Percentiles rank a stretch among this genome's conserved stretches.
Evolutionary conservation across 169 alveolate species (phyloP).

Genomic region (Eimeria tenella): DNA sequence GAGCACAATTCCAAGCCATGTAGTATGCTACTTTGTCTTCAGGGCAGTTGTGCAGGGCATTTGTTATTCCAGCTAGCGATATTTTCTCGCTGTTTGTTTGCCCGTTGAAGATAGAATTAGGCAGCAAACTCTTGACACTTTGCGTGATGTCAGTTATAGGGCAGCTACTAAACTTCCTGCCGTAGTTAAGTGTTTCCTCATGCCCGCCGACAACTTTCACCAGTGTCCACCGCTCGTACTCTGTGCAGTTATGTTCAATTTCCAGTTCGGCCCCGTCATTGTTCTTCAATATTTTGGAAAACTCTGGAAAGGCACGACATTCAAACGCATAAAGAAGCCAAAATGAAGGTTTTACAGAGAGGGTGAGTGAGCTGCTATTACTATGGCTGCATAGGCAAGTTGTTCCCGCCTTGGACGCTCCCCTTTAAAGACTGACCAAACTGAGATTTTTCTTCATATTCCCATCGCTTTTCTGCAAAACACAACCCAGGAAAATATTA

Average conservation of each 20-base stretch:
- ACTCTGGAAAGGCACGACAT: not conserved
- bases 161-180: constrained; percentile 12
- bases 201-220: constrained; percentile 34
- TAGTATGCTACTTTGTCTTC: not conserved
- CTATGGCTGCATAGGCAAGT: not conserved
- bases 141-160: not conserved
- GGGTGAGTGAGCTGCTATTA: not conserved
- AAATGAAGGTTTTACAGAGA: not conserved
- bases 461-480: constrained; percentile 41
- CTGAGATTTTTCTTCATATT: constrained; percentile 19
- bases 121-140: not conserved
- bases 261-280: not conserved
- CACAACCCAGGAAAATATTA: not conserved
- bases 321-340: not conserved
- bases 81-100: not conserved
- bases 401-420: too few relatives aligned
- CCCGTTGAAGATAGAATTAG: not conserved
- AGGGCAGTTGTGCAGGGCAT: constrained; percentile 6
- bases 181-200: not conserved
- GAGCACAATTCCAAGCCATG: constrained; percentile 25
- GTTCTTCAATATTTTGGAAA: not conserved
- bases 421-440: constrained; percentile 6
- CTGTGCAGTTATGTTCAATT: not conserved
- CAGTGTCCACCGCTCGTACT: constrained; percentile 4
- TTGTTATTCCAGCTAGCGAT: not conserved